phyloP scores from a whole-genome alignment of 2,329 filamentous ascomycete species.

The Aspergillus floridensis region DNA sequence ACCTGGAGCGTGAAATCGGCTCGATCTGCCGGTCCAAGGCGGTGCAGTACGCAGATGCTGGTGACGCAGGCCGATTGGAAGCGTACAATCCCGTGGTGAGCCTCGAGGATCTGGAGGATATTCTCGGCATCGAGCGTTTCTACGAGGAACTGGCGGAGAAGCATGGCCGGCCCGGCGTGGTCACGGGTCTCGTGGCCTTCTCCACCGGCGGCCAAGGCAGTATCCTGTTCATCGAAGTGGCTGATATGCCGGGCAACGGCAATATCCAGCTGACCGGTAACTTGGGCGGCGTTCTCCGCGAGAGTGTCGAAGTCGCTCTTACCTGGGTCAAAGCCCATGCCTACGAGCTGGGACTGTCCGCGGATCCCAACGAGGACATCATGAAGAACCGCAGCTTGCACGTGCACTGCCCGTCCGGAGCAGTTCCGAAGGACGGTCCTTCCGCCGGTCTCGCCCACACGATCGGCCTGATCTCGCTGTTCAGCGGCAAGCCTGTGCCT shows the following conservation, averaged over 20 bases:
- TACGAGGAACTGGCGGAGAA: slow-evolving; percentile 95
- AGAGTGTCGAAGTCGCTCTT: slow-evolving; percentile 91
- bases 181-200: slow-evolving; percentile 95
- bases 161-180: slow-evolving; percentile 77
- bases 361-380: slow-evolving; percentile 80
- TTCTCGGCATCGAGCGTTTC: slow-evolving; percentile 88
- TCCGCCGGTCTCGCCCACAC: slow-evolving; percentile 89
- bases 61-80: slow-evolving; percentile 66
- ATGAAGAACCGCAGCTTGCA: slow-evolving; percentile 95
- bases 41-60: slow-evolving; percentile 88
- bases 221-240: slow-evolving; percentile 97
- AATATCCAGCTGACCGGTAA: slow-evolving; percentile 94
- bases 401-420: slow-evolving; percentile 91
- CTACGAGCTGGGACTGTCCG: slow-evolving; percentile 80
- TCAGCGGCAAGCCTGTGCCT: slow-evolving; percentile 80
- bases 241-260: slow-evolving; percentile 92
- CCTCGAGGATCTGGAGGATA: slow-evolving; percentile 79
- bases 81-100: slow-evolving; percentile 72
- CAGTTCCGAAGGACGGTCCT: slow-evolving; percentile 88
- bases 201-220: slow-evolving; percentile 88
- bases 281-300: slow-evolving; percentile 93
- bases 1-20: slow-evolving; percentile 91
- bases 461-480: slow-evolving; percentile 85
- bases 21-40: slow-evolving; percentile 93
- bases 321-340: slow-evolving; percentile 98